Evolutionary conservation across 2,329 filamentous ascomycete genomes (phyloP).

Genomic region (Penicillium sp.): DNA sequence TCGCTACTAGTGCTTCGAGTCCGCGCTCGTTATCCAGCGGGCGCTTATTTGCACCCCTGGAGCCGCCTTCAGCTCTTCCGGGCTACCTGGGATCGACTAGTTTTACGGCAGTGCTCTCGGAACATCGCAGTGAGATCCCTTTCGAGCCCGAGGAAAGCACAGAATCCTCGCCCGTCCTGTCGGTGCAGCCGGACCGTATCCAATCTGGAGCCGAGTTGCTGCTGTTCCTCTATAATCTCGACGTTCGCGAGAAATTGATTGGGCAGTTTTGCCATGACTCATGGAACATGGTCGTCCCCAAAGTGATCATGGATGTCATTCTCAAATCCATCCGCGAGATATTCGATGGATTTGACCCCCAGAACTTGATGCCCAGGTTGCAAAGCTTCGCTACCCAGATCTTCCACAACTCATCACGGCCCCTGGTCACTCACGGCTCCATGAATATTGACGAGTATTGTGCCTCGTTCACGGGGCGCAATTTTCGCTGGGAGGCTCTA

Average conservation of each 20-base stretch:
- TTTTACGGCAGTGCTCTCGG: slow-evolving; percentile 34
- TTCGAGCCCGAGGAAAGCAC: slow-evolving; percentile 29
- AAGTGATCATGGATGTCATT: slow-evolving; percentile 26
- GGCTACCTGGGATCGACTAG: slow-evolving; percentile 39
- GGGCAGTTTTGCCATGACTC: slow-evolving; percentile 25
- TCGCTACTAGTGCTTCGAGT: slow-evolving; percentile 22
- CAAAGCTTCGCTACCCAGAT: slow-evolving; percentile 28
- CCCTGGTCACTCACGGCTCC: slow-evolving; percentile 23
- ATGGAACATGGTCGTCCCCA: slow-evolving; percentile 26
- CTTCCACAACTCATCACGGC: slow-evolving; percentile 32
- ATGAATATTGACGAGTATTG: slow-evolving; percentile 36
- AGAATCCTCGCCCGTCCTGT: slow-evolving; percentile 16
- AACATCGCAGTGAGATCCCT: slow-evolving; percentile 35
- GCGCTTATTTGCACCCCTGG: slow-evolving; percentile 21
- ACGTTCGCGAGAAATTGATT: slow-evolving; percentile 26
- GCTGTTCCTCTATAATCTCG: slow-evolving; percentile 28
- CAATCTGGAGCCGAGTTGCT: slow-evolving; percentile 33
- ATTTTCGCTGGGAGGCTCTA: slow-evolving; percentile 43
- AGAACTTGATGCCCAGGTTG: slow-evolving; percentile 27
- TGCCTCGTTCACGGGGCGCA: slow-evolving; percentile 28
- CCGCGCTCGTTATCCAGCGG: slow-evolving; percentile 20
- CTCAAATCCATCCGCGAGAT: slow-evolving; percentile 26
- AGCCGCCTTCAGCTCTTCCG: slow-evolving; percentile 28
- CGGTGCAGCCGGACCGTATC: slow-evolving; percentile 29
- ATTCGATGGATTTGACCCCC: slow-evolving; percentile 25